These are phyloP conservation scores for Arachis hypogaea DNA, from an alignment of 306 rosid genomes.

Conservation along the genomic window DNA sequence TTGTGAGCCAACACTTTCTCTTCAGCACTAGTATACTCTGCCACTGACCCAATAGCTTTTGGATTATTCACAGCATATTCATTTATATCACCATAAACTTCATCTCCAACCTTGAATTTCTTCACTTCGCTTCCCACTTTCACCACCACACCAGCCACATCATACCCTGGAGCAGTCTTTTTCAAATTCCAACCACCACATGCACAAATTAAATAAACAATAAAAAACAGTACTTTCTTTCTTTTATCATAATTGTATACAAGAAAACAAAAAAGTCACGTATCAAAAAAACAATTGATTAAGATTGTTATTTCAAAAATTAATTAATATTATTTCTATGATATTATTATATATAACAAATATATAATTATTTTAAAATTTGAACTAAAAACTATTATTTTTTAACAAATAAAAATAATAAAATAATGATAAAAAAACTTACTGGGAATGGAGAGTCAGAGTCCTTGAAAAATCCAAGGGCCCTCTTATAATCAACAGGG, in stretches of 20 bases:
- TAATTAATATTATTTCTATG: no score
- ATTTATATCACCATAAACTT: slow-evolving; percentile 61
- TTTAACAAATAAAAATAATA: neutral
- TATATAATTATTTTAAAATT: no score
- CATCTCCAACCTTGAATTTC: slow-evolving; percentile 67
- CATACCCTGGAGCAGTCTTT: slow-evolving; percentile 35
- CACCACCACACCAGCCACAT: slow-evolving; percentile 48
- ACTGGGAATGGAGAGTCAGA: slow-evolving; percentile 44
- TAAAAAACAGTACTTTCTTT: no score
- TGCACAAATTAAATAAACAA: no score
- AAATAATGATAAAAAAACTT: slow-evolving; percentile 6
- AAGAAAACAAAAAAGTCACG: no score
- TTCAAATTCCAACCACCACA: neutral
- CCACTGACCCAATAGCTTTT: slow-evolving; percentile 12
- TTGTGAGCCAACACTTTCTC: slow-evolving; percentile 61
- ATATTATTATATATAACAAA: no score
- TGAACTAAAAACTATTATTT: neutral
- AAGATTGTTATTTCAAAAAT: neutral
- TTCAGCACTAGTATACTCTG: slow-evolving; percentile 46
- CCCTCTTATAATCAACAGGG: slow-evolving; percentile 59
- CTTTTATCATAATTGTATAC: no score
- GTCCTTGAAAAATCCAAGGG: slow-evolving; percentile 42
- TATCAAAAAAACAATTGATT: no score
- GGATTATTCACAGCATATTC: neutral
- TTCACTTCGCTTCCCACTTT: slow-evolving; percentile 60